Evolutionary conservation across 768 basidiomycete genomes (phyloP), one percentile per base, ranked within the genome.

Genomic region (Boletales sp.): DNA sequence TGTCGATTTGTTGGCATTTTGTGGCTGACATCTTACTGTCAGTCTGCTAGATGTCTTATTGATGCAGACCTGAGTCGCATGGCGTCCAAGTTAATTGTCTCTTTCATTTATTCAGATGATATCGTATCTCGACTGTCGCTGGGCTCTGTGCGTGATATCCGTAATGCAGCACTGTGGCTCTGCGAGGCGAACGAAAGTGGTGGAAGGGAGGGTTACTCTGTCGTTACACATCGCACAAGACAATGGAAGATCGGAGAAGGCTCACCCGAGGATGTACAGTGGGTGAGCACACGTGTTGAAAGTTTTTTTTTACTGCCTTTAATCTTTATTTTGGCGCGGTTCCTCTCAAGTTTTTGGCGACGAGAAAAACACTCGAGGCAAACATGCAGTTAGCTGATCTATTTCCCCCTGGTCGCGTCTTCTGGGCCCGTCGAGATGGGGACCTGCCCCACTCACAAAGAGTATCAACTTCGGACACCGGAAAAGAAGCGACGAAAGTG

Each of bases 41-140:
- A 14, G 37, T 46, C 35, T 7, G 32, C 21, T 50, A 87, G 86
- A 30, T 82, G 86, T 46, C 70, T 90, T 11, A 72, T 78, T 21
- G 85, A 87, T 53, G 71, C 80, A 1, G 70, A 74, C 14, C 74
- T 92, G 15, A 76, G 81, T 48, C 77, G 73, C 38, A 74, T 87
- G 19, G 77, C 84, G 2, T 73, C 77, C 37, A 75, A 78, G 36
- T 72, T 93, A 18, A 81, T 92, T 50, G 78, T 81, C 9, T 90
- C 88, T 5, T 84, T 93, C 54, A 82, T 90, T 0, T 86, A 90
- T 67, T 90, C 89, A 9, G 83, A 89, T 63, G 90, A 93, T 55
- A 75, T 90, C 51, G 86, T 93, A 19, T 81, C 87, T 3, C 77
- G 90, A 28, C 72, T 93, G 2, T 90, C 87, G 1, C 71, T 92